These are phyloP conservation scores for Globisporangium ultimum DNA, from an alignment of 352 stramenopile genomes.

Conservation along the genomic window DNA sequence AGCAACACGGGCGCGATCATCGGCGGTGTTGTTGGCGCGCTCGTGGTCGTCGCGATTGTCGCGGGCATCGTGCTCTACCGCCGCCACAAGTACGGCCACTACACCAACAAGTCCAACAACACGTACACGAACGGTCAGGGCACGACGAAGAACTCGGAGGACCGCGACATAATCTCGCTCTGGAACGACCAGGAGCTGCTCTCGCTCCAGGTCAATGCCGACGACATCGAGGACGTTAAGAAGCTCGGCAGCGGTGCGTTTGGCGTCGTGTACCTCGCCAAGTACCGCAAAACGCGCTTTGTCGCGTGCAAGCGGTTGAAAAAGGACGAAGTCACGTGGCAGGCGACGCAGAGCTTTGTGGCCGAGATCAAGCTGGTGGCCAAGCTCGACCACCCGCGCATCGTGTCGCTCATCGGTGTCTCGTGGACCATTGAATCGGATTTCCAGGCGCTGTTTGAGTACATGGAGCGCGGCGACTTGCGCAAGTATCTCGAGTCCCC, in stretches of 20 bases:
- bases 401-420: slow-evolving; percentile 54
- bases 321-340: slow-evolving; percentile 28
- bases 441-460: slow-evolving; percentile 58
- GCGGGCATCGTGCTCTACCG: slow-evolving; percentile 24
- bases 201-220: slow-evolving; percentile 44
- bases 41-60: slow-evolving; percentile 29
- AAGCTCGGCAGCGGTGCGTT: slow-evolving; percentile 34
- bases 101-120: slow-evolving; percentile 7
- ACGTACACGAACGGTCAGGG: slow-evolving; percentile 7
- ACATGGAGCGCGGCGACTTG: slow-evolving; percentile 56
- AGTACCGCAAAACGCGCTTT: slow-evolving; percentile 30
- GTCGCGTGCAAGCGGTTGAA: slow-evolving; percentile 51
- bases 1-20: slow-evolving; percentile 34
- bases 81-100: slow-evolving; percentile 17
- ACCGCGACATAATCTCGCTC: slow-evolving; percentile 20
- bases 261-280: slow-evolving; percentile 41
- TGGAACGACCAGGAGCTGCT: slow-evolving; percentile 49
- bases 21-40: slow-evolving; percentile 30
- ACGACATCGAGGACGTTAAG: slow-evolving; percentile 41
- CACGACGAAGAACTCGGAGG: slow-evolving; percentile 1
- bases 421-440: slow-evolving; percentile 55
- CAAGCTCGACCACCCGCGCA: slow-evolving; percentile 41
- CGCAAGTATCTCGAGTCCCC: slow-evolving; percentile 29
- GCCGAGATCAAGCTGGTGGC: slow-evolving; percentile 53
- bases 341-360: slow-evolving; percentile 47